Conservation (phyloP, 202 grass and related monocot genomes). For the Dendrocalamus latiflorus region DNA sequence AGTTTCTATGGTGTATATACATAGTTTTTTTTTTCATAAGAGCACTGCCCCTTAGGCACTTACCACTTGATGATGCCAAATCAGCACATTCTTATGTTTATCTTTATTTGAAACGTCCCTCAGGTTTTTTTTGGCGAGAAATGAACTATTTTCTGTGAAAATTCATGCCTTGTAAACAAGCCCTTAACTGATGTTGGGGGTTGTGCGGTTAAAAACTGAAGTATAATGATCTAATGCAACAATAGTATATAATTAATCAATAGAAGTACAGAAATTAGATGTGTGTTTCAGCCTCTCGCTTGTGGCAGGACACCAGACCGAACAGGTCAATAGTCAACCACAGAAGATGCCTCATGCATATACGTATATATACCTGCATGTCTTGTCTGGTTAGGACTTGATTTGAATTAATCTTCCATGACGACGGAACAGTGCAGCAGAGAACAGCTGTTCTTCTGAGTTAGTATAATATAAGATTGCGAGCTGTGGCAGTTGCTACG, state of each 20-base stretch:
- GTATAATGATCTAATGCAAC: neutral
- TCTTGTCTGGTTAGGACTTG: neutral
- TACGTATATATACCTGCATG: neutral
- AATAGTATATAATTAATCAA: neutral
- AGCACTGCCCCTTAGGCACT: too few species aligned
- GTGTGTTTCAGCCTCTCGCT: neutral
- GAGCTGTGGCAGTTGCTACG: constrained; percentile 1
- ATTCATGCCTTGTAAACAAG: too few species aligned
- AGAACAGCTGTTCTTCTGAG: neutral
- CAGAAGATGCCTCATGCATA: neutral
- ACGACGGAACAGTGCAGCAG: neutral
- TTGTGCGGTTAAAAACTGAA: too few species aligned
- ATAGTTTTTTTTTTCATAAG: neutral
- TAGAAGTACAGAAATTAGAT: neutral
- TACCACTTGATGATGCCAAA: neutral
- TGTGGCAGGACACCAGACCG: neutral
- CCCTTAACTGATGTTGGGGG: too few species aligned
- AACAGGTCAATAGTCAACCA: neutral
- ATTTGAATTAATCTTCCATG: constrained; percentile 1
- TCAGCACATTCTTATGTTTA: neutral
- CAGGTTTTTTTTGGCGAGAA: too few species aligned
- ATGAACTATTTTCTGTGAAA: too few species aligned
- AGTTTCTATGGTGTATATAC: too few species aligned
- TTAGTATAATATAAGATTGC: neutral
- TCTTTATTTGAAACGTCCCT: neutral